Percentiles rank a stretch among this genome's conserved stretches.
Conservation (phyloP, 768 basidiomycete genomes). For the Pisolithus marmoratus region DNA sequence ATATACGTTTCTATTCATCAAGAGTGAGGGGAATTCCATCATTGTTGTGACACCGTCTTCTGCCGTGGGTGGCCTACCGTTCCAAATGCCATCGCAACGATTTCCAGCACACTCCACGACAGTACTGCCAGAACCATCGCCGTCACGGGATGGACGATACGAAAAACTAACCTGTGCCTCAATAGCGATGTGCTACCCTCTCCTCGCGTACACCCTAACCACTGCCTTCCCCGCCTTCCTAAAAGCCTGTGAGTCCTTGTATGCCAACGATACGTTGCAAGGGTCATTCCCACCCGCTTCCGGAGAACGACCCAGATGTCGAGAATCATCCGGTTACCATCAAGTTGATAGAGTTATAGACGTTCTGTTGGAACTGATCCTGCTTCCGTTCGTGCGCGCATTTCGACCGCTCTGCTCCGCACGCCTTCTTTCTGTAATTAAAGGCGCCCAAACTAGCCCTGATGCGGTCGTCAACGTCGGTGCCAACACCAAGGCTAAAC, state of each 20-base stretch:
- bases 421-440: slow-evolving; percentile 9
- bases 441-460: not conserved
- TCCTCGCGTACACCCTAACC: slow-evolving; percentile 18
- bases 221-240: slow-evolving; percentile 15
- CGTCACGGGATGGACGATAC: not conserved
- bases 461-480: too few relatives aligned
- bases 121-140: not conserved
- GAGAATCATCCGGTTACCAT: not conserved
- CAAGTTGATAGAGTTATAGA: not conserved
- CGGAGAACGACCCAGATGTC: not conserved
- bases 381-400: not conserved
- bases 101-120: not conserved
- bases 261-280: not conserved
- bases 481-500: too few relatives aligned
- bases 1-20: slow-evolving; percentile 16
- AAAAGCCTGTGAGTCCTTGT: not conserved
- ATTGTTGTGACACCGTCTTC: not conserved
- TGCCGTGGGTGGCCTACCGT: not conserved
- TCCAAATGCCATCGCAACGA: not conserved
- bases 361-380: not conserved
- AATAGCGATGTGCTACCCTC: slow-evolving; percentile 18
- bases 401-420: slow-evolving; percentile 15
- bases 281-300: too few relatives aligned
- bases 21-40: not conserved
- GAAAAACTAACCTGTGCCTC: slow-evolving; percentile 13